Evolutionary conservation across 768 basidiomycete species (phyloP).

Genomic region (Trametes villosa): DNA sequence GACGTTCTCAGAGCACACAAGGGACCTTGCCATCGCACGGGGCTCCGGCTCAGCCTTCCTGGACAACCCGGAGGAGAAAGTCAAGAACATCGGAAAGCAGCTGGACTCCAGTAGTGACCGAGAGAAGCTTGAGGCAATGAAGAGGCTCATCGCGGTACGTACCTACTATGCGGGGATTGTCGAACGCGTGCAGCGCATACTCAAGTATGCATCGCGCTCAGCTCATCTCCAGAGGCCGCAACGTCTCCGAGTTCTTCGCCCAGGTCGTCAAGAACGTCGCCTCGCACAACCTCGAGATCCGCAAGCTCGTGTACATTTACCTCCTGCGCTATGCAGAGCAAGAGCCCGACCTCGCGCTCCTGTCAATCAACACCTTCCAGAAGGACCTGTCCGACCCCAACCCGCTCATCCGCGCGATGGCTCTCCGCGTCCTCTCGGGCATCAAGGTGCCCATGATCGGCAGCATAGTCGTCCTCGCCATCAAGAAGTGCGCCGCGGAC

Average conservation of each 20-base stretch:
- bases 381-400: constrained; percentile 92
- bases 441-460: constrained; percentile 91
- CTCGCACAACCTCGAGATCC: constrained; percentile 87
- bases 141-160: constrained; percentile 89
- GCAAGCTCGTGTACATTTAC: constrained; percentile 98
- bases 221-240: constrained; percentile 92
- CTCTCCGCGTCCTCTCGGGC: constrained; percentile 88
- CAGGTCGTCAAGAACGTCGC: constrained; percentile 98
- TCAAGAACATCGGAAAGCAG: constrained; percentile 81
- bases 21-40: constrained; percentile 66
- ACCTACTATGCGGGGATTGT: not conserved
- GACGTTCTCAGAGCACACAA: constrained; percentile 78
- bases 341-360: constrained; percentile 91
- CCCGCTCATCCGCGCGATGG: constrained; percentile 96
- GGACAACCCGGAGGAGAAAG: constrained; percentile 78
- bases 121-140: constrained; percentile 95
- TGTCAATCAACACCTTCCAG: constrained; percentile 99
- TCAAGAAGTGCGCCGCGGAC: constrained; percentile 92
- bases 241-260: constrained; percentile 93
- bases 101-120: constrained; percentile 87
- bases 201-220: constrained; percentile 35
- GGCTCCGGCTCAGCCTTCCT: constrained; percentile 61
- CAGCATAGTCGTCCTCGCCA: constrained; percentile 80
- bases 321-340: constrained; percentile 91
- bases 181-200: not conserved